Evolutionary conservation across 768 basidiomycete genomes (phyloP), one percentile per base, ranked within the genome.

Genomic region (Tubosaeta sp.): DNA sequence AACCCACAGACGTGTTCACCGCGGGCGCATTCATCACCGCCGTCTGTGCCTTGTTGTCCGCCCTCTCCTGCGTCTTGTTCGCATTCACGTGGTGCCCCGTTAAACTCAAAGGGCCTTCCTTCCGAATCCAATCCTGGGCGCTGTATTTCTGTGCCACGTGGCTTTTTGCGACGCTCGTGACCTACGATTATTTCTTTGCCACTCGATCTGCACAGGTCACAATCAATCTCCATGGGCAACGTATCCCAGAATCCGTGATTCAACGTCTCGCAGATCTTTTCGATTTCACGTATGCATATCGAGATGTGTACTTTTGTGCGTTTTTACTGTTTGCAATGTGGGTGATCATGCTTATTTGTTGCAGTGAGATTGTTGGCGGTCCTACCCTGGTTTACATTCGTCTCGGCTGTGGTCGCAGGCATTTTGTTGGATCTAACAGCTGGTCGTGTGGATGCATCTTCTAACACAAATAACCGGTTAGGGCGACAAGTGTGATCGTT

Each of bases 311-410:
- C 44, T 82, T 76, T 58, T 59, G 81, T 83, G 62, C 44, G 25
- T 40, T 38, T 42, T 31, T 19, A 9, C 21, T 32, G 21, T 21
- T 13, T 8, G 22, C 9, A 11, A 19, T 24, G 14, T 39, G 22
- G 19, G 16, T 31, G 30, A 31, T n/a, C 40, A 25, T 32, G 51
- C 21, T 54, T 41, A 18, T 32, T 24, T 49, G 6, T 55, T 32
- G 14, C 34, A 84, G 82, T 82, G 56, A 68, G 67, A 41, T 66
- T 76, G 22, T 59, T 77, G 18, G 77, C 79, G 1, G 72, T 81
- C 51, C 58, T 82, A 27, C 77, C 79, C 1, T 84, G 82, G 82
- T 67, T 80, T 54, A 59, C 78, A 0, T 53, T 76, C 53, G 56
- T 79, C 6, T 76, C 75, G 52, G 66, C 71, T 16, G 30, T 66